phyloP scores from a whole-genome alignment of 2,329 filamentous ascomycete species.

The Laburnicola sp. region DNA sequence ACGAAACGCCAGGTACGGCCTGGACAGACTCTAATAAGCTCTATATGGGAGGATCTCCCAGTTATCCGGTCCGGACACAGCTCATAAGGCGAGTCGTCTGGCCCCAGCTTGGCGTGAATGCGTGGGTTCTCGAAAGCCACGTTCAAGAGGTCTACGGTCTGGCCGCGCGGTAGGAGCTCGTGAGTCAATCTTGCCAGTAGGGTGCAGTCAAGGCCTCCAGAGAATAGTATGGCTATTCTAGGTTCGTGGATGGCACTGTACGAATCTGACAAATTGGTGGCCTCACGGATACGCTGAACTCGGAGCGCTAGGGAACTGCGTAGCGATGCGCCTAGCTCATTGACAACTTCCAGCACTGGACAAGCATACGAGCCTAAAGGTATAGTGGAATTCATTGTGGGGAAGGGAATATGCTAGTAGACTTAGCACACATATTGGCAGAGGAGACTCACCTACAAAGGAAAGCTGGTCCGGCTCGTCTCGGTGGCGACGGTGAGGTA shows the following conservation, averaged over 20 bases:
- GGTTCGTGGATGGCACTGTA: constrained; percentile 33
- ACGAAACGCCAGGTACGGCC: constrained; percentile 80
- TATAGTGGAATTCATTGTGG: constrained; percentile 47
- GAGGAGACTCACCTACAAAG: constrained; percentile 40
- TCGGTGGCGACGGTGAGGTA: constrained; percentile 28
- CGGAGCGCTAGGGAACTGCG: constrained; percentile 65
- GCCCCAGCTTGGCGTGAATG: constrained; percentile 49
- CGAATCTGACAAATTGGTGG: constrained; percentile 10
- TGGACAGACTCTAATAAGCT: constrained; percentile 71
- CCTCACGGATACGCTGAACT: constrained; percentile 36
- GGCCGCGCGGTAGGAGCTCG: constrained; percentile 68
- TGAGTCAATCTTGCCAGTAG: constrained; percentile 79
- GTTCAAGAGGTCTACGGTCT: constrained; percentile 85
- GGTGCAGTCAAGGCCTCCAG: constrained; percentile 91
- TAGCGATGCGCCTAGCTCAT: constrained; percentile 59
- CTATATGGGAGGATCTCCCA: constrained; percentile 76
- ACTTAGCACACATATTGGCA: constrained; percentile 22
- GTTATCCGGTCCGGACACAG: constrained; percentile 88
- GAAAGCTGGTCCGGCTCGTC: constrained; percentile 14
- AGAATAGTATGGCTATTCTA: constrained; percentile 81
- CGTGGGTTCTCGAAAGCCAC: constrained; percentile 96
- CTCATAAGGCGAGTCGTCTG: constrained; percentile 64
- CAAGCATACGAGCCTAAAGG: constrained; percentile 17
- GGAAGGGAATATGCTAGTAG: constrained; percentile 49
- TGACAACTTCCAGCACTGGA: constrained; percentile 56